These are phyloP conservation scores for Polyporus tsugae DNA, from an alignment of 1,284 basidiomycete genomes.

Conservation along the genomic window DNA sequence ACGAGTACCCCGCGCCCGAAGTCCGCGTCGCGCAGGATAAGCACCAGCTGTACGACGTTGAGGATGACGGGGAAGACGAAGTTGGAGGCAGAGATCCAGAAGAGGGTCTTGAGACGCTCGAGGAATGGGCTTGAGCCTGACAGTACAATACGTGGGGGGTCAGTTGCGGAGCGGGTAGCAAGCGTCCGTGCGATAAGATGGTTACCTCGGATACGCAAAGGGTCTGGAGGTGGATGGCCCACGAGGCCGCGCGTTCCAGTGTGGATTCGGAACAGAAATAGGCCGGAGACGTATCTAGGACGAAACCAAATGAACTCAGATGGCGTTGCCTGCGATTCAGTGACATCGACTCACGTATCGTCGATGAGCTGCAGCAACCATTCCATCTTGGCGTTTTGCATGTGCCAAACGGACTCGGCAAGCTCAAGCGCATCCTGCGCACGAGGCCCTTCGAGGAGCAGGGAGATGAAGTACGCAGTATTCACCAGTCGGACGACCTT, in stretches of 20 bases:
- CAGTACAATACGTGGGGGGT: not conserved
- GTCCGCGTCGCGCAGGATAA: conserved; percentile 25
- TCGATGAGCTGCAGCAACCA: conserved; percentile 43
- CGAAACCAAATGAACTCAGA: not conserved
- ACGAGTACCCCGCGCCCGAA: conserved; percentile 26
- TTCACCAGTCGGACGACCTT: conserved; percentile 29
- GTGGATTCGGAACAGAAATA: conserved; percentile 16
- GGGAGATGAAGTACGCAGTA: conserved; percentile 25
- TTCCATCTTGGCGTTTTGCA: conserved; percentile 35
- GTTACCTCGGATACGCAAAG: not conserved
- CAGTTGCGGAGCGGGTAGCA: not conserved
- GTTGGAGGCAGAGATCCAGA: conserved; percentile 41
- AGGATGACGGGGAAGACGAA: conserved; percentile 43
- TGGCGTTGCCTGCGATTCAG: not conserved
- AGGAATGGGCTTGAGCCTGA: not conserved
- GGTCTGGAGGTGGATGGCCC: not conserved
- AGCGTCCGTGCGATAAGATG: not conserved
- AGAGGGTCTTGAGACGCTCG: conserved; percentile 26
- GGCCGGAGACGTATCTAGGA: conserved; percentile 10
- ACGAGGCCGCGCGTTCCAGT: not conserved
- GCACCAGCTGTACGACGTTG: conserved; percentile 35
- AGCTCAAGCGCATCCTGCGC: conserved; percentile 3
- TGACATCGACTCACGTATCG: conserved; percentile 32
- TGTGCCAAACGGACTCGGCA: conserved; percentile 18
- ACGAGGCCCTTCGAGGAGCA: not conserved